These are phyloP conservation scores for Sarocladiaceae sp. DNA, from an alignment of 2,329 filamentous ascomycete species.

Conservation along the genomic window DNA sequence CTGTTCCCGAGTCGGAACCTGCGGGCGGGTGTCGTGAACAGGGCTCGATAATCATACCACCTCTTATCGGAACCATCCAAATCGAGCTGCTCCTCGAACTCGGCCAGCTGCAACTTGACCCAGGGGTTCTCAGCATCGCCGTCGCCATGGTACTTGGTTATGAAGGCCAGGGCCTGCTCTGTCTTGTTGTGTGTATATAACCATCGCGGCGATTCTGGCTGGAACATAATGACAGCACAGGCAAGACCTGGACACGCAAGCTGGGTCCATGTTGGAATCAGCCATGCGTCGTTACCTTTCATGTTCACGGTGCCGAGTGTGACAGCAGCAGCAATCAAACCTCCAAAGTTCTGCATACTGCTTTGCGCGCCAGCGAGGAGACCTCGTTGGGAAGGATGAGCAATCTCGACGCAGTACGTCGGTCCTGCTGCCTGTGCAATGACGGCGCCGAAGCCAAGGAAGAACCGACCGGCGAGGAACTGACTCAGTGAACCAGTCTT, in stretches of 20 bases:
- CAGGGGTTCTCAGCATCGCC: constrained; percentile 29
- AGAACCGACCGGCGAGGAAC: too few relatives aligned
- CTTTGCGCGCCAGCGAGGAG: too few relatives aligned
- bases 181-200: constrained; percentile 29
- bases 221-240: constrained; percentile 21
- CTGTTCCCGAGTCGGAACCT: constrained; percentile 37
- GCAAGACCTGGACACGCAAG: constrained; percentile 31
- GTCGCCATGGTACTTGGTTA: constrained; percentile 34
- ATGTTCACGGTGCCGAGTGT: constrained; percentile 31
- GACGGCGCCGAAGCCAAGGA: too few relatives aligned
- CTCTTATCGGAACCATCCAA: constrained; percentile 38
- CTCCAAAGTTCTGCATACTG: too few relatives aligned
- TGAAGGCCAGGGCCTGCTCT: constrained; percentile 20
- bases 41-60: constrained; percentile 41
- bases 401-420: too few relatives aligned
- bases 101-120: constrained; percentile 30
- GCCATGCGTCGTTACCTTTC: constrained; percentile 29
- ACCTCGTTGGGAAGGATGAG: too few relatives aligned
- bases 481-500: constrained; percentile 36
- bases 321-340: too few relatives aligned
- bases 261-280: constrained; percentile 34
- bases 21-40: constrained; percentile 32
- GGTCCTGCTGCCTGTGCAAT: too few relatives aligned
- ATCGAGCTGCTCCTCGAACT: constrained; percentile 38
- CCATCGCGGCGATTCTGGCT: constrained; percentile 33